Base-by-base conservation (phyloP, 257 asterid species). In the Lycium ferocissimum region DNA sequence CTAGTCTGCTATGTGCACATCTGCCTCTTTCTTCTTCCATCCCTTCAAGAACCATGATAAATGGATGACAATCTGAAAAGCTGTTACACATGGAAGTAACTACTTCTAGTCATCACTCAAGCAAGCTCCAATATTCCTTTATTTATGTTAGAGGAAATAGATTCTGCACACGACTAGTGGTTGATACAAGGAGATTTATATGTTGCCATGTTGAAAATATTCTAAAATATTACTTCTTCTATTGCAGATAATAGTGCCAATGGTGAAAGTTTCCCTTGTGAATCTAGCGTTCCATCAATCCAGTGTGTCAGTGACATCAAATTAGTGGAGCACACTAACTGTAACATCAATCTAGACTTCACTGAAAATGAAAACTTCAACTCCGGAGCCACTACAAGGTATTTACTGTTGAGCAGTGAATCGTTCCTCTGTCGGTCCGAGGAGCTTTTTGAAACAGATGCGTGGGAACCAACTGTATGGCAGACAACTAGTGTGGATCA, bases 391-490 rank as follows among this genome's bases (percentile, higher is more conserved):
- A 66, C 66, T 38, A 54, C 58, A 56, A 85, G 71, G 67, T 47
- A 79, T 56, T 65, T 85, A 54, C 81, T 85, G n/a, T 70, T 89
- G 40, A 81, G 82, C 85, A 92, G 87, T 80, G 86, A 76, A 9
- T 88, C 90, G 33, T 90, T 92, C 83, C 89, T 89, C 82, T 69
- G 66, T 38, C 90, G 15, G 22, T 85, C 73, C 26, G 85, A 86
- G 69, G 88, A 85, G 83, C 89, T 89, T 54, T 87, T 89, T 70
- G 80, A 86, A 63, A 83, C 56, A 18, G 56, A 40, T 61, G 38
- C 86, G n/a, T 83, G 75, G 33, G 84, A 84, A 56, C 75, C 84
- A 17, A 51, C 75, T 14, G 18, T 51, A 82, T 70, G 76, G 33
- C 69, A 62, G 59, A 78, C 80, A 33, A 75, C 78, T 43, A 3